Evolutionary conservation across 177 flowering plant genomes (phyloP).

Genomic region (Vitis hybrid): DNA sequence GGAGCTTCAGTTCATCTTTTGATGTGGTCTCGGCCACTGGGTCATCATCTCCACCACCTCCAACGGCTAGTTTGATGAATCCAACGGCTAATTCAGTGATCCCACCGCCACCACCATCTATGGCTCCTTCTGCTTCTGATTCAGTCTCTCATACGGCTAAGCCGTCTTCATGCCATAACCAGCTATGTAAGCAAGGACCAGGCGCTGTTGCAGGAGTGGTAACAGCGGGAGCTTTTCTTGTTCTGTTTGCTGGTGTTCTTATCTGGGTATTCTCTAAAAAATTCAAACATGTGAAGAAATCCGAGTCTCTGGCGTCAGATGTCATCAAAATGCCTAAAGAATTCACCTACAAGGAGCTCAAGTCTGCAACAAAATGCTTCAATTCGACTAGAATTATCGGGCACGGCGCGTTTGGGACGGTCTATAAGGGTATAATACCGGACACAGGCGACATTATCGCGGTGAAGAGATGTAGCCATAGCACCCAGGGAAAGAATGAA

Average conservation of each 20-base stretch:
- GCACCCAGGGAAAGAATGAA: conserved; percentile 68
- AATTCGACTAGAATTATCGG: conserved; percentile 66
- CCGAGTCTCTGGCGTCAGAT: conserved; percentile 52
- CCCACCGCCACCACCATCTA: conserved; percentile 40
- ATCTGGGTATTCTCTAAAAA: conserved; percentile 65
- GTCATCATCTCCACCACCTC: conserved; percentile 38
- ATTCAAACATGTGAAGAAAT: conserved; percentile 31
- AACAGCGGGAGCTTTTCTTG: conserved; percentile 73
- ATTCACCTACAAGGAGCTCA: conserved; percentile 74
- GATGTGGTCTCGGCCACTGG: conserved; percentile 17
- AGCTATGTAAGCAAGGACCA: conserved; percentile 53
- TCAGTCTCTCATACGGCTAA: conserved; percentile 18
- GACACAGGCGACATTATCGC: conserved; percentile 73
- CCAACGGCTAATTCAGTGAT: conserved; percentile 30
- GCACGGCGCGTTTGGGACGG: conserved; percentile 90
- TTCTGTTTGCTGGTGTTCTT: conserved; percentile 54
- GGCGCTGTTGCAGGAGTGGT: conserved; percentile 88
- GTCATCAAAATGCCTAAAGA: conserved; percentile 72
- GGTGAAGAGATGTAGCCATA: conserved; percentile 82
- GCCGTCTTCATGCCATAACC: conserved; percentile 53
- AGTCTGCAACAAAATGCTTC: conserved; percentile 67
- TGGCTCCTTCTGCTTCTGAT: conserved; percentile 35
- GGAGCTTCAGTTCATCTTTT: conserved; percentile 83
- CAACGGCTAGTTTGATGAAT: conserved; percentile 30
- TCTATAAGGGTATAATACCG: conserved; percentile 71